Conservation (phyloP, 306 rosid genomes). For the Ceratonia siliqua region DNA sequence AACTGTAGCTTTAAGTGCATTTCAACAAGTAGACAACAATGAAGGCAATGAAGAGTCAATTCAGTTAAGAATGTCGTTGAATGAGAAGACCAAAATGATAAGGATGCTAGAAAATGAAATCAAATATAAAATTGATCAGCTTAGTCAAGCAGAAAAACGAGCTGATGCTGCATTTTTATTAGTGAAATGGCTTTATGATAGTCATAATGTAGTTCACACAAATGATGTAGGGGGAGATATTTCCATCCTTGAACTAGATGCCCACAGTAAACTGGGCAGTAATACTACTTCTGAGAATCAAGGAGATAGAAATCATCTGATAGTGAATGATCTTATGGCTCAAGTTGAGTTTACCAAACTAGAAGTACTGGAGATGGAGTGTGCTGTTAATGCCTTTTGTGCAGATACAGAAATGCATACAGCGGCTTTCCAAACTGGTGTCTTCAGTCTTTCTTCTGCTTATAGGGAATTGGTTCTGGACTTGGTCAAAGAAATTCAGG, state of each 20-base stretch:
- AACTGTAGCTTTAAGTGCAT: constrained; percentile 63
- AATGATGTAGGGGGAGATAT: constrained; percentile 34
- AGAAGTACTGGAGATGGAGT: constrained; percentile 53
- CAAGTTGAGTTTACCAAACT: constrained; percentile 45
- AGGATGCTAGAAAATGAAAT: constrained; percentile 48
- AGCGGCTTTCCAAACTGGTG: constrained; percentile 41
- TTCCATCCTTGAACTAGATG: constrained; percentile 37
- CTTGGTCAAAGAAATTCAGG: constrained; percentile 53
- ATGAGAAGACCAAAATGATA: constrained; percentile 51
- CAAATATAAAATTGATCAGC: constrained; percentile 44
- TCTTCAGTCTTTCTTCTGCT: constrained; percentile 40
- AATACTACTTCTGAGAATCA: constrained; percentile 33
- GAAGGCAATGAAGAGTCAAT: constrained; percentile 42
- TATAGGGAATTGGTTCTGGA: constrained; percentile 48
- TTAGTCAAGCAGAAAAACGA: constrained; percentile 50
- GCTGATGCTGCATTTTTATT: constrained; percentile 58
- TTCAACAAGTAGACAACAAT: constrained; percentile 49
- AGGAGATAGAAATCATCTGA: constrained; percentile 37
- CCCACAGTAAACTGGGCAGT: constrained; percentile 36
- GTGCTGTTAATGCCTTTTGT: constrained; percentile 41
- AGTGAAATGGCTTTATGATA: constrained; percentile 61
- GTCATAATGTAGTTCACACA: constrained; percentile 36
- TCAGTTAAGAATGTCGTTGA: constrained; percentile 46
- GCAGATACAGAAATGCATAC: constrained; percentile 46
- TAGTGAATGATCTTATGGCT: constrained; percentile 45